Evolutionary conservation across 179 eudicot genomes (phyloP), one percentile per base, ranked within the genome.

Genomic region (Kewa caespitosa): DNA sequence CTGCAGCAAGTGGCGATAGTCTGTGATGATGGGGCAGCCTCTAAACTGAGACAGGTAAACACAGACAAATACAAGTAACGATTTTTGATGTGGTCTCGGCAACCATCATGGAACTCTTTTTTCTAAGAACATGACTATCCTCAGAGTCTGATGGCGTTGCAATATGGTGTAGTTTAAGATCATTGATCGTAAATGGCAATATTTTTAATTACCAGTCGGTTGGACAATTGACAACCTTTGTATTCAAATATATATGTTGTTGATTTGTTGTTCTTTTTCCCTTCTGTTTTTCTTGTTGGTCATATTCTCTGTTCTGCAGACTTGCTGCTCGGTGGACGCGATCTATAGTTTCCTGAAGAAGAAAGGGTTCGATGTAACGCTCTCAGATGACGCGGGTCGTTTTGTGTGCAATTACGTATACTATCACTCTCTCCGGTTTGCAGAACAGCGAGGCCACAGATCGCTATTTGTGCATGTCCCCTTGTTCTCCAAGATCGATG

Each of bases 401-500:
- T 91, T 87, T 41, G 97, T 91, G 57, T 91, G 97, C 86, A 91
- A 91, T 74, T 91, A 88, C 15, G 91, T 90, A 17, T 91, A 91
- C 80, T 91, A 91, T 72, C 94, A 90, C 63, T 91, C 97, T 52
- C 90, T 90, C 67, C 86, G 85, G 8, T 90, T 87, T 68, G 91
- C 92, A 34, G 85, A 88, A 78, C 80, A 78, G 59, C 86, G 61
- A 32, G 94, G 94, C 38, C 87, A 82, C 73, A 91, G 90, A 48
- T 88, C 91, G 33, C 88, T 91, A n/a, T 91, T 91, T 74, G 94
- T 91, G 39, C 97, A 91, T 57, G 90, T 90, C 52, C 97, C 97
- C 22, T 89, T 84, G 41, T 91, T 91, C 82, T 85, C 87, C 15
- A 90, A 75, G 70, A 83, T 90, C 27, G 82, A 87, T 25, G 84